phyloP scores from a whole-genome alignment of 352 stramenopile species.

The Blastocystis sp. region DNA sequence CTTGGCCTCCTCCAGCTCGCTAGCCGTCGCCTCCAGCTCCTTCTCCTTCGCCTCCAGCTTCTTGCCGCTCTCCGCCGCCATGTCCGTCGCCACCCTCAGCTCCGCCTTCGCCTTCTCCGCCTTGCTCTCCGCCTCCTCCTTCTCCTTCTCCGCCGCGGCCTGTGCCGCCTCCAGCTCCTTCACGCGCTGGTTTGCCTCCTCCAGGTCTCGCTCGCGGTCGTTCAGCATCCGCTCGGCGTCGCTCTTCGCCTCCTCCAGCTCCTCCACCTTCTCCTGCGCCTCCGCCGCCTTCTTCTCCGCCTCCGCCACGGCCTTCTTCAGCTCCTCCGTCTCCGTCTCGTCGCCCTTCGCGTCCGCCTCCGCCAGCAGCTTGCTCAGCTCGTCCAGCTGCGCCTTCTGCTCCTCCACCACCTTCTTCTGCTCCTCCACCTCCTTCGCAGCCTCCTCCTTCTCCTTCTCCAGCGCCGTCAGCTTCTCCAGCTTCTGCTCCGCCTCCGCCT shows the following conservation, averaged over 20 bases:
- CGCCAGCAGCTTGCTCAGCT: not conserved
- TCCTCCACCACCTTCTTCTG: not conserved
- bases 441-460: not conserved
- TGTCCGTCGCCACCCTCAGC: not conserved
- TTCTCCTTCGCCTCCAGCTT: not conserved
- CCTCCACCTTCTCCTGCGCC: not conserved
- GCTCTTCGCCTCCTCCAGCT: conserved; percentile 26
- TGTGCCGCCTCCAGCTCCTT: conserved; percentile 15
- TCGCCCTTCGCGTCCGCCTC: not conserved
- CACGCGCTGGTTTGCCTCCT: not conserved
- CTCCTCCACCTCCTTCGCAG: not conserved
- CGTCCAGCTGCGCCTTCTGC: not conserved
- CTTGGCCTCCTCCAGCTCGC: not conserved
- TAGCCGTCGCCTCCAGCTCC: not conserved
- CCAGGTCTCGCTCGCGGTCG: not conserved
- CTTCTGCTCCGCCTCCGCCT: conserved; percentile 3
- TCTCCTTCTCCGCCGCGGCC: not conserved
- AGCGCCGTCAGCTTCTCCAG: not conserved
- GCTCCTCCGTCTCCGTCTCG: conserved; percentile 21
- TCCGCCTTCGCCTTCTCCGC: not conserved
- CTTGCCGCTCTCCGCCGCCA: not conserved
- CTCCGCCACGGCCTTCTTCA: not conserved
- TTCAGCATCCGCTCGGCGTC: not conserved
- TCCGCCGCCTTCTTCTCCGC: conserved; percentile 17
- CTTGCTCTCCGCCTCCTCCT: not conserved